Base-by-base conservation (phyloP, 371 early-diverging fungal genomes). In the Homolaphlyctis polyrhiza region DNA sequence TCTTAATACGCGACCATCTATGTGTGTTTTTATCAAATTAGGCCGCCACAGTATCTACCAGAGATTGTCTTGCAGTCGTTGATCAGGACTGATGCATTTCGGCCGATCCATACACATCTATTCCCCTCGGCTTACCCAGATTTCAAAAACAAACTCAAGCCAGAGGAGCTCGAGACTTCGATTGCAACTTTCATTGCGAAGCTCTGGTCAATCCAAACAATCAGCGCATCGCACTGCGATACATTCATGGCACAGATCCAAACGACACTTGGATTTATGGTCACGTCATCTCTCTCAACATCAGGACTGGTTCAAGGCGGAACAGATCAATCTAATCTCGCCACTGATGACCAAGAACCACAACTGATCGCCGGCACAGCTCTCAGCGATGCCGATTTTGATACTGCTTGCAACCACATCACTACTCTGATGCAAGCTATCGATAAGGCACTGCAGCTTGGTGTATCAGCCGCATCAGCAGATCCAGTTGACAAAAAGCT, bases 41-140 rank as follows among this genome's bases (percentile, higher is more conserved):
- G n/a, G n/a, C n/a, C n/a, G n/a, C n/a, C n/a, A n/a, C n/a, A n/a
- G n/a, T n/a, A 32, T 11, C 25, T 32, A 18, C 18, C 52, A 34
- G 29, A 13, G 28, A n/a, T 16, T 63, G 25, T 28, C 8, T 30
- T 61, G 55, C 57, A 0, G 14, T 11, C 23, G 18, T 18, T 23
- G 29, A 47, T 61, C 5, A 34, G 47, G 16, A 43, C 29, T 8
- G 48, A 57, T 32, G 23, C 34, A 23, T 45, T 54, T 16, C 51
- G 48, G n/a, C 39, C 66, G 1, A 16, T 49, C 13, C 39, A 55
- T 27, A 57, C 66, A 4, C 27, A 58, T 16, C 47, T 69, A 35
- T 62, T 66, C 34, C 66, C 66, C 18, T 18, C n/a, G 21, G 21
- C 21, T 21, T 30, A 58, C 49, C 45, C 64, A 5, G 64, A 63